Conservation (phyloP, 1,284 basidiomycete species). For the Cystobasidium pallidum region DNA sequence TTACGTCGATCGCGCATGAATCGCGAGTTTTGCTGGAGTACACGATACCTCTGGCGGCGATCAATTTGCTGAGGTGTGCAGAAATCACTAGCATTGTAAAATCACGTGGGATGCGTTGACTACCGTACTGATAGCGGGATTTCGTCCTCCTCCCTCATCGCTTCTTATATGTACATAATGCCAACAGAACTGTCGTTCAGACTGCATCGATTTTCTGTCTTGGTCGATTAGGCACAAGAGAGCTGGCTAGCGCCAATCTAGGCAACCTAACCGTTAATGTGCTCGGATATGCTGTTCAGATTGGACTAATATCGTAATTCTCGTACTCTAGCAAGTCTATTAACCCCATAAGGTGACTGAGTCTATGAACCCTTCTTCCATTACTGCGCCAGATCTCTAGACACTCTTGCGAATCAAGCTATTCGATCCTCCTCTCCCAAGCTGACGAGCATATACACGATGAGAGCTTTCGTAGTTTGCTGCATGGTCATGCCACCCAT, state of each 20-base stretch:
- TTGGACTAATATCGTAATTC: conserved; percentile 35
- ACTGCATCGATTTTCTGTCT: conserved; percentile 44
- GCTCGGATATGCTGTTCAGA: conserved; percentile 47
- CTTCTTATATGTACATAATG: too few species aligned
- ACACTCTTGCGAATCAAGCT: conserved; percentile 42
- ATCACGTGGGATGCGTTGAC: not conserved
- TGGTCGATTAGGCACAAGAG: conserved; percentile 51
- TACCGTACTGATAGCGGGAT: not conserved
- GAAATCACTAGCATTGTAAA: too few species aligned
- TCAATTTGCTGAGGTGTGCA: conserved; percentile 26
- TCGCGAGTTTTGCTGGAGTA: conserved; percentile 16
- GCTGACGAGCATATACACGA: conserved; percentile 34
- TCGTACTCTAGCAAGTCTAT: not conserved
- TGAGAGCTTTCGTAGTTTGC: conserved; percentile 40
- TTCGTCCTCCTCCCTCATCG: too few species aligned
- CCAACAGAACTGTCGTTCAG: not conserved
- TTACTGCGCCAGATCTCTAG: conserved; percentile 40
- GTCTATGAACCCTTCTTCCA: too few species aligned
- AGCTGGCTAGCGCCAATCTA: conserved; percentile 50
- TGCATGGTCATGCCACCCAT: conserved; percentile 36
- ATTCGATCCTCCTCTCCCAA: conserved; percentile 29
- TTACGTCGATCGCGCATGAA: conserved; percentile 32
- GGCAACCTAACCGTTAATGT: conserved; percentile 49
- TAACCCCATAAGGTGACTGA: too few species aligned
- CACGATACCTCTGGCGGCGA: conserved; percentile 15